These are phyloP conservation scores for Globisporangium takayamanum DNA, from an alignment of 352 stramenopile genomes.

Conservation along the genomic window DNA sequence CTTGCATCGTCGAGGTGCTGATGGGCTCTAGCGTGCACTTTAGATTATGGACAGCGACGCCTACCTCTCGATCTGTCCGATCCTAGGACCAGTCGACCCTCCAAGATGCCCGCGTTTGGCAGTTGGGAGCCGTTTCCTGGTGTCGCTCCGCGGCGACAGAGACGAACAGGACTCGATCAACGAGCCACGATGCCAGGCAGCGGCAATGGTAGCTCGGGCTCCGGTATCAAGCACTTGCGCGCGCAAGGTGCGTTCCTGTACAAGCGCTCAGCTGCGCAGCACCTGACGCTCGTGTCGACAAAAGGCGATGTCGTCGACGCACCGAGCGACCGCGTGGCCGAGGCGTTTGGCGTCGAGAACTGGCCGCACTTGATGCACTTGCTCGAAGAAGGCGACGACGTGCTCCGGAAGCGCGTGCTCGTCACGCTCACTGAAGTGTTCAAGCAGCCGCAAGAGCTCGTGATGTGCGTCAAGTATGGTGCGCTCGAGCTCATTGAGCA, in stretches of 20 bases:
- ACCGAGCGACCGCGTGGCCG: constrained; percentile 53
- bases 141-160: no score
- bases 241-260: constrained; percentile 48
- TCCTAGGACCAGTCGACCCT: no score
- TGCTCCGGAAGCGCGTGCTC: constrained; percentile 46
- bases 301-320: constrained; percentile 45
- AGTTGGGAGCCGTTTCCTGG: no score
- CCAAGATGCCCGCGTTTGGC: no score
- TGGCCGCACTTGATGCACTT: constrained; percentile 59
- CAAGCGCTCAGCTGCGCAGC: constrained; percentile 54
- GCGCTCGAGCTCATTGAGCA: constrained; percentile 53
- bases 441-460: constrained; percentile 49
- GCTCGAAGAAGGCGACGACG: constrained; percentile 44
- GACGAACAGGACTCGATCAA: no score
- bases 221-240: constrained; percentile 48
- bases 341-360: constrained; percentile 67
- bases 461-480: constrained; percentile 54
- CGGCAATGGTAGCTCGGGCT: not conserved
- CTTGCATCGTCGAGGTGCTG: not conserved
- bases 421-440: constrained; percentile 42
- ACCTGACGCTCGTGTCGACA: constrained; percentile 47
- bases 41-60: no score
- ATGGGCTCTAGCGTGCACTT: no score
- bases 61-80: no score
- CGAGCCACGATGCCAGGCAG: not conserved